Percentiles rank a stretch among this genome's conserved stretches.
Evolutionary conservation across 306 rosid species (phyloP).

Genomic region (Pyrus bretschneideri): DNA sequence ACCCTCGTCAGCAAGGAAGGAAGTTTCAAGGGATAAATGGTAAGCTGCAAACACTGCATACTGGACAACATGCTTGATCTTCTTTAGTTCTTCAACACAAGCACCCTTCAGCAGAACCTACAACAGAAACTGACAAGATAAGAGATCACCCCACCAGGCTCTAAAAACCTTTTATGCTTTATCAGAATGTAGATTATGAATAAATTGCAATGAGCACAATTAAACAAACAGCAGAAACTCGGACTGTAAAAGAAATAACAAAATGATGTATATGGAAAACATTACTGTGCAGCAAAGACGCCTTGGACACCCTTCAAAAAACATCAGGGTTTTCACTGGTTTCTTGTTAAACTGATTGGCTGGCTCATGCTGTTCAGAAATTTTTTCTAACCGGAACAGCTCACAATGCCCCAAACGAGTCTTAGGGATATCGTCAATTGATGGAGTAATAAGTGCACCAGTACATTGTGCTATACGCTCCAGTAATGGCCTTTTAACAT

Average conservation of each 20-base stretch:
- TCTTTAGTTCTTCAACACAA: slow-evolving; percentile 77
- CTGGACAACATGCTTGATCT: slow-evolving; percentile 79
- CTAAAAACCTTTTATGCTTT: background rate
- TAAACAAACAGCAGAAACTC: background rate
- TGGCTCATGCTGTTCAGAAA: slow-evolving; percentile 64
- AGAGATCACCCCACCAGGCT: slow-evolving; percentile 20
- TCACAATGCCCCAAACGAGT: slow-evolving; percentile 86
- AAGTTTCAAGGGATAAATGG: slow-evolving; percentile 96
- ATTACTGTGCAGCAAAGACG: slow-evolving; percentile 96
- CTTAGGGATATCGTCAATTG: slow-evolving; percentile 58
- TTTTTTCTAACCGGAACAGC: slow-evolving; percentile 68
- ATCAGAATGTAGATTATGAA: slow-evolving; percentile 4
- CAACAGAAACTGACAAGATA: slow-evolving; percentile 25
- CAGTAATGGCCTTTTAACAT: slow-evolving; percentile 82
- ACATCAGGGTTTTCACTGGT: slow-evolving; percentile 86
- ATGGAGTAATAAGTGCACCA: slow-evolving; percentile 72
- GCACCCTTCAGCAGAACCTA: slow-evolving; percentile 86
- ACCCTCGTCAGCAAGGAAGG: slow-evolving; percentile 98
- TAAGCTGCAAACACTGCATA: slow-evolving; percentile 95
- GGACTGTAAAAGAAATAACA: background rate
- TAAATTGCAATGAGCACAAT: background rate
- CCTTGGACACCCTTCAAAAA: slow-evolving; percentile 95
- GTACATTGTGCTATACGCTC: slow-evolving; percentile 92
- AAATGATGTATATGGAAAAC: background rate
- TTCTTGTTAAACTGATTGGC: slow-evolving; percentile 59